Base-by-base conservation (phyloP, 2,329 filamentous ascomycete species). In the Penicillium brasilianum region DNA sequence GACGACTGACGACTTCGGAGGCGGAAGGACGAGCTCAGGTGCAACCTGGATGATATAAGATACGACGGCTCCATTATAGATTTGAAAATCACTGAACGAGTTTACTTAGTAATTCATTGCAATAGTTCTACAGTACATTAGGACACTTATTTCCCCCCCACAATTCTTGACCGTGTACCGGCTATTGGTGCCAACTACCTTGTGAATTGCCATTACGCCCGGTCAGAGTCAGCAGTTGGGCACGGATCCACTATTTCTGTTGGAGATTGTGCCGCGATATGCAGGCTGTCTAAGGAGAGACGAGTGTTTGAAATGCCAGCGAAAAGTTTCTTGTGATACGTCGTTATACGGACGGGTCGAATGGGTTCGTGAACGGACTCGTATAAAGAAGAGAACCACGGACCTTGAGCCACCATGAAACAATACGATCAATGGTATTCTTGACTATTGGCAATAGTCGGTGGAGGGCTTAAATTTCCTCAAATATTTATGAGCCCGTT, bases 1-100 rank as follows among this genome's bases (percentile, higher is more conserved):
- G 66, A 62, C 67, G 67, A 68, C 71, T 69, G 71, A 68, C 65
- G 46, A 68, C 67, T 72, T 69, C 73, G 74, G 74, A 69, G 73
- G 70, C 67, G 73, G 73, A 63, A 63, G 76, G 71, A 69, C 68
- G 66, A 28, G 64, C 70, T 67, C 68, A 67, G 72, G 73, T 71
- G 75, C 74, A 74, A 71, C 66, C 65, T 59, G 10, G 44, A 48
- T 30, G 44, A 48, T 48, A 11, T 48, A 16, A 48, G 44, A 48
- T n/a, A 28, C 22, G 16, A 48, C 44, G 8, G 10, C 22, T 3
- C 6, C 20, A 3, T 7, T 28, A 34, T 9, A 9, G 32, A 9
- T 10, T 13, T 34, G 32, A 34, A 34, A 2, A 34, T 34, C 8
- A 34, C 32, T 4, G 11, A 34, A 34, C 25, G 10, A 34, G 32